These are phyloP conservation scores for Neocucurbitaria cava DNA, from an alignment of 2,329 filamentous ascomycete genomes.

Conservation along the genomic window DNA sequence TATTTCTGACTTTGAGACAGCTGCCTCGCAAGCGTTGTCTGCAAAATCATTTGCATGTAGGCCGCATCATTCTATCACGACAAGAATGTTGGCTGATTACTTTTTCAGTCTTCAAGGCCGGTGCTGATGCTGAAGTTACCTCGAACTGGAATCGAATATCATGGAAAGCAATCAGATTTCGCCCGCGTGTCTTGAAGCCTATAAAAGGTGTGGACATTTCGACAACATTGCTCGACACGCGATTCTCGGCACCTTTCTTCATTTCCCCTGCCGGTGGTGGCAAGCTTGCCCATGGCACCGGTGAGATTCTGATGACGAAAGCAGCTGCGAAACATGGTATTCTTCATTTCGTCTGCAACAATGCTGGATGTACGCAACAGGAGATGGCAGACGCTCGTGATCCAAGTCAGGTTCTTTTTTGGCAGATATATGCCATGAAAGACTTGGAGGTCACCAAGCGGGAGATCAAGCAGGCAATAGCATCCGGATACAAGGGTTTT, in stretches of 20 bases:
- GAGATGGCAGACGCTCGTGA: constrained; percentile 14
- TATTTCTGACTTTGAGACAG: not conserved
- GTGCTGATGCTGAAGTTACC: not conserved
- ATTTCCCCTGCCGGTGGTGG: constrained; percentile 34
- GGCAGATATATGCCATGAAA: constrained; percentile 25
- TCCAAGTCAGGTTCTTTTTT: constrained; percentile 11
- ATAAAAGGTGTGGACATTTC: constrained; percentile 40
- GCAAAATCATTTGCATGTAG: not conserved
- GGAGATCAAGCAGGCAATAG: not conserved
- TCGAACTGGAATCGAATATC: not conserved
- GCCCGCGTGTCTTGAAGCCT: constrained; percentile 36
- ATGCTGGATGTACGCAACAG: constrained; percentile 24
- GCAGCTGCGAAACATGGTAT: constrained; percentile 23
- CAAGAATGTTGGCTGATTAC: not conserved
- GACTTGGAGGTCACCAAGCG: not conserved
- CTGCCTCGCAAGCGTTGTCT: not conserved
- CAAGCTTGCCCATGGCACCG: constrained; percentile 30
- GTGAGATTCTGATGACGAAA: constrained; percentile 30
- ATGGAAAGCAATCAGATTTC: constrained; percentile 27
- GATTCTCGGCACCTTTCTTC: constrained; percentile 45
- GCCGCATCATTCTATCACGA: not conserved
- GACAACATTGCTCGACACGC: constrained; percentile 23
- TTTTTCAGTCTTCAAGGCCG: not conserved
- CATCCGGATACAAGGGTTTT: constrained; percentile 15
- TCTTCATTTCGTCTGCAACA: constrained; percentile 33